A percentile compares a stretch with the other conserved stretches of the same genome.
Evolutionary conservation across 306 rosid species (phyloP).

Genomic region (Pachyrhizus erosus): DNA sequence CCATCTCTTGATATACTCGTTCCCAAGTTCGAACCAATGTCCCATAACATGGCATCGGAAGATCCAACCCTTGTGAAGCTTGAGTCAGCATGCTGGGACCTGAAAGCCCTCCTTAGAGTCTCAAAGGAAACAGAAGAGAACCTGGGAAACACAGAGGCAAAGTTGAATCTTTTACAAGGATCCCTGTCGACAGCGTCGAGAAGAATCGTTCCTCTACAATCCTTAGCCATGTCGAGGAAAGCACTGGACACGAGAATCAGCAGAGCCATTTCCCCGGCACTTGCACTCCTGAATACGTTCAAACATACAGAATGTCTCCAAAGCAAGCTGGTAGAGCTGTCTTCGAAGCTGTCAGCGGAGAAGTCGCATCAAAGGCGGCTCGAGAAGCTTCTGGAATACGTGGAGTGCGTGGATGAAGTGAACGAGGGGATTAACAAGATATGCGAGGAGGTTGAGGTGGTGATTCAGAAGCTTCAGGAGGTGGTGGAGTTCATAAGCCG

Average conservation of each 20-base stretch:
- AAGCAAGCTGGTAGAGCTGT: constrained; percentile 50
- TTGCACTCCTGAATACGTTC: constrained; percentile 62
- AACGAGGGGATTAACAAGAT: constrained; percentile 55
- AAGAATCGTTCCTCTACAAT: constrained; percentile 70
- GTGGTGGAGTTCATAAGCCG: constrained; percentile 92
- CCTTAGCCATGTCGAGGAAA: constrained; percentile 77
- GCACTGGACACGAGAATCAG: constrained; percentile 81
- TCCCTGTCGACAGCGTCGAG: constrained; percentile 58
- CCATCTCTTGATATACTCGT: background rate
- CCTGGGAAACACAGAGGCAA: constrained; percentile 57
- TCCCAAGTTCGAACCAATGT: background rate
- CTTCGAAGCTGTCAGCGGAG: constrained; percentile 48
- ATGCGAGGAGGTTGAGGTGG: constrained; percentile 69
- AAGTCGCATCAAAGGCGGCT: constrained; percentile 46
- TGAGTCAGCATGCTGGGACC: constrained; percentile 61
- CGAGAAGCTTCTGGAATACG: constrained; percentile 56
- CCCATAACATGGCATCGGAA: constrained; percentile 26
- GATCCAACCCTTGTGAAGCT: constrained; percentile 50
- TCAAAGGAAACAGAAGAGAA: constrained; percentile 55
- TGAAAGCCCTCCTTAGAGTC: constrained; percentile 56
- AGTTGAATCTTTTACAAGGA: constrained; percentile 56
- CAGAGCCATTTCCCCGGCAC: constrained; percentile 79
- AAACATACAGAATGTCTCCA: constrained; percentile 66
- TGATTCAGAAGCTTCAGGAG: constrained; percentile 84
- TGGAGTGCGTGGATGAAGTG: constrained; percentile 65